A percentile compares a stretch with the other conserved stretches of the same genome.
phyloP scores from a whole-genome alignment of 2,329 filamentous ascomycete genomes.

The Venturiaceae sp. region DNA sequence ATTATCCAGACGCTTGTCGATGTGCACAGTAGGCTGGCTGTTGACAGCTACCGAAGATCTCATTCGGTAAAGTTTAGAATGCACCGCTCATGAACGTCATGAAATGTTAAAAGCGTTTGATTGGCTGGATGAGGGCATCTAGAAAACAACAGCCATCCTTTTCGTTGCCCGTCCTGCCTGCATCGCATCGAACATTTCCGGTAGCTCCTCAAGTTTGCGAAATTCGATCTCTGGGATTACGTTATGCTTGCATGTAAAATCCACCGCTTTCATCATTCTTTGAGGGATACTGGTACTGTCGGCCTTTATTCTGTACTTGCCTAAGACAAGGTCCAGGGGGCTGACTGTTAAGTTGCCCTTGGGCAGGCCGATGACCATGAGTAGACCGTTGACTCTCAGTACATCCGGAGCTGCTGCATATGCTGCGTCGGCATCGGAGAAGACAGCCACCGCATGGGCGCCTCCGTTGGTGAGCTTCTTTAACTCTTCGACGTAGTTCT shows the following conservation, averaged over 20 bases:
- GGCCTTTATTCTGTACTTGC: conserved; percentile 30
- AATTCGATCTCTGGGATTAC: conserved; percentile 31
- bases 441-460: conserved; percentile 31
- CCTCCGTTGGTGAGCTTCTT: conserved; percentile 33
- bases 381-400: conserved; percentile 26
- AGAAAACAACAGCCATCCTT: conserved; percentile 28
- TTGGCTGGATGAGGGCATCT: neutral
- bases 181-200: conserved; percentile 30
- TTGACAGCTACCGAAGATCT: too few species aligned
- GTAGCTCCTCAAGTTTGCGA: conserved; percentile 28
- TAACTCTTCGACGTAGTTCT: conserved; percentile 27
- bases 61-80: too few species aligned
- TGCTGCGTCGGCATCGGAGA: conserved; percentile 27
- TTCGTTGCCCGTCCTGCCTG: conserved; percentile 24
- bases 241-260: conserved; percentile 32
- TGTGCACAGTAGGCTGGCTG: too few species aligned
- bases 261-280: conserved; percentile 33
- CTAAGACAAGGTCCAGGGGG: conserved; percentile 30
- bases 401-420: conserved; percentile 26
- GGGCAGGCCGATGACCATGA: conserved; percentile 35
- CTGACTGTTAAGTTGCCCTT: conserved; percentile 25
- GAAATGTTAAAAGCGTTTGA: too few species aligned
- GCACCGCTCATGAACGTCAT: too few species aligned
- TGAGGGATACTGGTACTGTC: conserved; percentile 33
- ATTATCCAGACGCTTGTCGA: too few species aligned